phyloP scores from a whole-genome alignment of 441 rosid genomes.

The Breynia disticha region DNA sequence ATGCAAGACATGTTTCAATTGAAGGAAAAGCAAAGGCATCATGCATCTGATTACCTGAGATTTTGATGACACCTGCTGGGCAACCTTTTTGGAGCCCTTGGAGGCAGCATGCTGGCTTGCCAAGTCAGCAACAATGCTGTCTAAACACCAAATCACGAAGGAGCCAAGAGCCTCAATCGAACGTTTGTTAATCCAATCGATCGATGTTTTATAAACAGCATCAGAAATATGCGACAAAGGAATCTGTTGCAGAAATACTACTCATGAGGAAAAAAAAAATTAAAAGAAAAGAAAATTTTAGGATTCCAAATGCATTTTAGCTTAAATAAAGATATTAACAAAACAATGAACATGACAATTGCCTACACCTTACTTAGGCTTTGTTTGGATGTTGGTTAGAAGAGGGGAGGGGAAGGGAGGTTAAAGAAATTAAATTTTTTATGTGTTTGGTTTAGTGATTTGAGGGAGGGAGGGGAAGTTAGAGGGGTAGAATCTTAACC shows the following conservation, averaged over 20 bases:
- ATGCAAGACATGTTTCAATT: no score
- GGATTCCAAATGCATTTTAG: background rate
- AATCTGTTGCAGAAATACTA: constrained; percentile 31
- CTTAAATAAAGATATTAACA: background rate
- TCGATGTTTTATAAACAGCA: constrained; percentile 54
- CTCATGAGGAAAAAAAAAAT: background rate
- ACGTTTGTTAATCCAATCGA: constrained; percentile 70
- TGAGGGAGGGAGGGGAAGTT: no score
- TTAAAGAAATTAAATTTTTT: no score
- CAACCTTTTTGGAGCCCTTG: constrained; percentile 61
- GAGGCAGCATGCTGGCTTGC: constrained; percentile 45
- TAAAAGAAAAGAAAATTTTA: background rate
- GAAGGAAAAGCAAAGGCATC: background rate
- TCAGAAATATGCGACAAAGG: constrained; percentile 65
- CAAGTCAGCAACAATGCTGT: constrained; percentile 57
- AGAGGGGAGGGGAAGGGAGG: no score
- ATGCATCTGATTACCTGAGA: constrained; percentile 49
- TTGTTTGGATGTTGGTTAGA: no score
- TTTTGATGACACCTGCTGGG: constrained; percentile 54
- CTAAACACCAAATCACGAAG: constrained; percentile 69
- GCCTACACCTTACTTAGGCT: no score
- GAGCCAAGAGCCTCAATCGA: constrained; percentile 60
- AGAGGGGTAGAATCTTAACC: no score
- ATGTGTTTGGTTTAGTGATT: no score
- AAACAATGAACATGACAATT: no score